Percentiles rank a stretch among this genome's conserved stretches.
Evolutionary conservation across 305 asterid genomes (phyloP).

Genomic region (Plantago lanceolata): DNA sequence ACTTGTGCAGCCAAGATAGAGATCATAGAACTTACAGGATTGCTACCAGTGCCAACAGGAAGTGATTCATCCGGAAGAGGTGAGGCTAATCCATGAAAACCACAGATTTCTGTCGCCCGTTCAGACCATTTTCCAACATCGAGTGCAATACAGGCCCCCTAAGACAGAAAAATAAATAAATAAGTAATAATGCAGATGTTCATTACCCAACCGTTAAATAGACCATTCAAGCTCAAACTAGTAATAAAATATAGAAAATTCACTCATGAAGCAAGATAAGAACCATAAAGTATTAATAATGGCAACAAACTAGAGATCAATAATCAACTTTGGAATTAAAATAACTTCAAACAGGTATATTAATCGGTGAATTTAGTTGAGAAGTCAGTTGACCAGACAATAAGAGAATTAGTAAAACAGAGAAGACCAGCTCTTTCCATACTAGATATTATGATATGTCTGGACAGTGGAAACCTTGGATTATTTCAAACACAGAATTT

Average conservation of each 20-base stretch:
- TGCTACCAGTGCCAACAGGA: constrained; percentile 97
- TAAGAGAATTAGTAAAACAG: constrained; percentile 13
- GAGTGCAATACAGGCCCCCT: constrained; percentile 94
- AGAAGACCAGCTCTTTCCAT: constrained; percentile 11
- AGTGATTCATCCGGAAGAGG: constrained; percentile 80
- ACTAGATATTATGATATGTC: constrained; percentile 5
- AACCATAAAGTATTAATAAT: constrained; percentile 8
- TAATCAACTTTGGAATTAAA: background rate
- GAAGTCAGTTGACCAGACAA: constrained; percentile 2
- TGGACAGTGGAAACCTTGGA: constrained; percentile 10
- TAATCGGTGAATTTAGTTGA: background rate
- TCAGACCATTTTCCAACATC: constrained; percentile 80
- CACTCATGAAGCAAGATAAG: constrained; percentile 12
- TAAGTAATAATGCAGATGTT: constrained; percentile 22
- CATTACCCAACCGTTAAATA: constrained; percentile 24
- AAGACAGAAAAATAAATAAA: constrained; percentile 27
- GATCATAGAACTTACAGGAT: constrained; percentile 70
- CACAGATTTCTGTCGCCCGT: constrained; percentile 60
- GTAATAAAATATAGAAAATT: constrained; percentile 21
- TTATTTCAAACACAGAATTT: constrained; percentile 16
- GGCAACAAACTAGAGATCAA: constrained; percentile 10
- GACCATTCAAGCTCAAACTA: constrained; percentile 15
- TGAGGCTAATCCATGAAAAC: constrained; percentile 55
- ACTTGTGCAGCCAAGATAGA: constrained; percentile 3
- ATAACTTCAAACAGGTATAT: constrained; percentile 9